phyloP scores from a whole-genome alignment of 148 eudicot genomes.

The Mesembryanthemum crystallinum region DNA sequence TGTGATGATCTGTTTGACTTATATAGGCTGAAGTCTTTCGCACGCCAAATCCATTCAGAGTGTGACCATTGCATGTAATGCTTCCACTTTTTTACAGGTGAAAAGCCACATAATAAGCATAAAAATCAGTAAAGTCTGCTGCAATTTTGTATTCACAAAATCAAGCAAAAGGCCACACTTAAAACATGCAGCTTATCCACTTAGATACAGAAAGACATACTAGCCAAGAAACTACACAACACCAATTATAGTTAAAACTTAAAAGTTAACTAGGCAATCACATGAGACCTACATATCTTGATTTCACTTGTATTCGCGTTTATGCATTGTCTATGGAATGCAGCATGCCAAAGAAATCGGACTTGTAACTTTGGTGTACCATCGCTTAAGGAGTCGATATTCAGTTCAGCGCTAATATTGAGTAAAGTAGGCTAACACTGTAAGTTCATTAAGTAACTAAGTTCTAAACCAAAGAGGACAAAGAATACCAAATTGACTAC shows the following conservation, averaged over 20 bases:
- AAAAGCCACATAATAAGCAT: slow-evolving; percentile 2
- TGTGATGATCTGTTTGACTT: slow-evolving; percentile 84
- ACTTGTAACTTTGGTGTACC: no score
- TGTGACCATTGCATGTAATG: slow-evolving; percentile 74
- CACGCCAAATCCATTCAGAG: slow-evolving; percentile 61
- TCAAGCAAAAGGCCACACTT: not conserved
- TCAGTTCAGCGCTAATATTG: no score
- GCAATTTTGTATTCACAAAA: not conserved
- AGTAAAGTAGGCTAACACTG: no score
- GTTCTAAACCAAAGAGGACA: no score
- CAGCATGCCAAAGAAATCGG: not conserved
- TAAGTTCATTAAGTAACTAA: no score
- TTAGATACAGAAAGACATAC: not conserved
- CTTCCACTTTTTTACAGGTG: slow-evolving; percentile 57
- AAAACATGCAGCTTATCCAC: not conserved
- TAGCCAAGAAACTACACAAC: not conserved
- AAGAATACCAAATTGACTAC: no score
- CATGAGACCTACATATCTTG: not conserved
- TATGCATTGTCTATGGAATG: not conserved
- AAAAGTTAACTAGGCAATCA: not conserved
- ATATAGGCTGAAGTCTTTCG: slow-evolving; percentile 83
- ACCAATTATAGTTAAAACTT: not conserved
- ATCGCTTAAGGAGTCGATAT: no score
- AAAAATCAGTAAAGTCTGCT: not conserved
- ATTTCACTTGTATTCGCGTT: not conserved